Percentiles rank a stretch among this genome's conserved stretches.
Evolutionary conservation across 352 stramenopile species (phyloP).

Genomic region (Globisporangium ultimum): DNA sequence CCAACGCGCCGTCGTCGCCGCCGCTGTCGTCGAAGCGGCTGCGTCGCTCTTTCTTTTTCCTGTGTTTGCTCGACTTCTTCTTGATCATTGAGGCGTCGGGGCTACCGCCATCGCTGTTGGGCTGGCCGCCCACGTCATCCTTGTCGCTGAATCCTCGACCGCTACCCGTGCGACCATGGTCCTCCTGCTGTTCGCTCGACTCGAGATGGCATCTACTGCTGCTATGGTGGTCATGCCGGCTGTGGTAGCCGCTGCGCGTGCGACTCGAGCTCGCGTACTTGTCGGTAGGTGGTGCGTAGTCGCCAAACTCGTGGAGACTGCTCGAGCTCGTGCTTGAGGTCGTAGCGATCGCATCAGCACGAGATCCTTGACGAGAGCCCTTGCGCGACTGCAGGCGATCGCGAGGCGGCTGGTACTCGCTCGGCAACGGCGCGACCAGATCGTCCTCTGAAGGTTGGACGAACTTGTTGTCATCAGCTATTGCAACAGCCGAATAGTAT

Average conservation of each 20-base stretch:
- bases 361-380: constrained; percentile 54
- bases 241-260: constrained; percentile 2
- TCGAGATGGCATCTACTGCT: constrained; percentile 26
- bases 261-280: not conserved
- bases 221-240: not conserved
- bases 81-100: constrained; percentile 22
- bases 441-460: constrained; percentile 27
- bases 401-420: constrained; percentile 54
- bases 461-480: constrained; percentile 6
- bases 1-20: constrained; percentile 4
- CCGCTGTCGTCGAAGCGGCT: not conserved
- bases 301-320: constrained; percentile 39
- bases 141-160: constrained; percentile 2
- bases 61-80: constrained; percentile 46
- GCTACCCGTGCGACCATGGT: not conserved
- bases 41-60: constrained; percentile 50
- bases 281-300: constrained; percentile 20
- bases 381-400: constrained; percentile 78
- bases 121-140: not conserved
- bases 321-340: constrained; percentile 21
- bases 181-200: constrained; percentile 19
- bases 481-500: not conserved
- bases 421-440: constrained; percentile 32
- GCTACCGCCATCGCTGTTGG: not conserved
- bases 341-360: constrained; percentile 11